Evolutionary conservation across 2,329 filamentous ascomycete species (phyloP).

Genomic region (Aureobasidium uvarum): DNA sequence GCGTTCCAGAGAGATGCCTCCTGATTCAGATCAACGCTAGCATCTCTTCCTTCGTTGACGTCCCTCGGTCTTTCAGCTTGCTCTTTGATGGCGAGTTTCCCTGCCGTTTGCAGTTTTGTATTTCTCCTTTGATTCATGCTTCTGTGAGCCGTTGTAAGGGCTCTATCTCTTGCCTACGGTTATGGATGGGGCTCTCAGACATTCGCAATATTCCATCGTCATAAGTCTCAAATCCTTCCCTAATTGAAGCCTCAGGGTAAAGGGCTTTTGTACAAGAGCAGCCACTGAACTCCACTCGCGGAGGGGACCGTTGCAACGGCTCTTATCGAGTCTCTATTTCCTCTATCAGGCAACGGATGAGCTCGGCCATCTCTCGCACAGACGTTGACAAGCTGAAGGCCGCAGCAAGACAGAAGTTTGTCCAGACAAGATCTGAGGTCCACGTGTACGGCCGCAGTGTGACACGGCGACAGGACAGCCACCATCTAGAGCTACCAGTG

Average conservation of each 20-base stretch:
- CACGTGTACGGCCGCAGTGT: conserved; percentile 7
- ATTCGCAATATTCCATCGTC: conserved; percentile 22
- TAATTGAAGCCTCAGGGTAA: not conserved
- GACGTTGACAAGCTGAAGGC: not conserved
- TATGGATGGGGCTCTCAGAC: conserved; percentile 17
- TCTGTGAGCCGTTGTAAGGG: not conserved
- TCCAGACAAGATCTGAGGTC: conserved; percentile 13
- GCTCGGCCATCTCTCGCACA: not conserved
- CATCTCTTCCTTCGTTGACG: not conserved
- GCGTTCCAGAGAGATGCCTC: not conserved
- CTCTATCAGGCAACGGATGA: not conserved
- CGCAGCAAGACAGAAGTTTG: conserved; percentile 8
- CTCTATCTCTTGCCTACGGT: not conserved
- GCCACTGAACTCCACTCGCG: not conserved
- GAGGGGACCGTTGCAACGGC: conserved; percentile 11
- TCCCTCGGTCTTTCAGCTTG: not conserved
- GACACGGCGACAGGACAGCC: conserved; percentile 1
- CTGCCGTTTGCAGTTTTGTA: not conserved
- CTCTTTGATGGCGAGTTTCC: not conserved
- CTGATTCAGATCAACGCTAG: conserved; percentile 7
- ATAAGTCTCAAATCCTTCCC: conserved; percentile 22
- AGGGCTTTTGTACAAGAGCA: not conserved
- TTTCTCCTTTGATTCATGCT: not conserved
- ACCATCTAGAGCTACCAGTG: conserved; percentile 11
- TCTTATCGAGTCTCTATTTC: conserved; percentile 3